A percentile compares a stretch with the other conserved stretches of the same genome.
phyloP scores from a whole-genome alignment of 2,329 filamentous ascomycete species.

The Arthrobotrys iridis region DNA sequence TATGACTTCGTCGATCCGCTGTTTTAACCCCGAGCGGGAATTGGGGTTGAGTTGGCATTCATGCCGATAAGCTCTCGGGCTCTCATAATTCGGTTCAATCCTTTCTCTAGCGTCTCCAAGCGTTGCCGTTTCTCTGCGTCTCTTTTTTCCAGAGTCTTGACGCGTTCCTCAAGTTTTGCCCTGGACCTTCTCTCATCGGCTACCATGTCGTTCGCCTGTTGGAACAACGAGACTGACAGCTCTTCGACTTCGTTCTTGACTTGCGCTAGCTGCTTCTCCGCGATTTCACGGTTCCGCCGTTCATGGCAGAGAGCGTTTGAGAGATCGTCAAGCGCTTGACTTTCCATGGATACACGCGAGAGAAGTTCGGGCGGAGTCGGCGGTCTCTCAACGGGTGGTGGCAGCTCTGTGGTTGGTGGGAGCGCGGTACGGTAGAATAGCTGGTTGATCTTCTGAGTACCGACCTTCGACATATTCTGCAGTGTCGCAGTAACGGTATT shows the following conservation, averaged over 20 bases:
- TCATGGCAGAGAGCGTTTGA: slow-evolving; percentile 66
- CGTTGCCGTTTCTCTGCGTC: slow-evolving; percentile 76
- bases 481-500: slow-evolving; percentile 56
- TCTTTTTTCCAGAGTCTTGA: slow-evolving; percentile 74
- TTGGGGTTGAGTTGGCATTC: neutral
- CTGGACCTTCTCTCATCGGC: slow-evolving; percentile 77
- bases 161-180: slow-evolving; percentile 75
- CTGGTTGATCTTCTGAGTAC: slow-evolving; percentile 24
- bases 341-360: slow-evolving; percentile 50
- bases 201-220: slow-evolving; percentile 89
- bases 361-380: slow-evolving; percentile 53
- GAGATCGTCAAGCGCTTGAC: slow-evolving; percentile 70
- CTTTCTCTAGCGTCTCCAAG: slow-evolving; percentile 76
- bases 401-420: slow-evolving; percentile 58
- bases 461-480: slow-evolving; percentile 41
- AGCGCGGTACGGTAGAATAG: slow-evolving; percentile 51
- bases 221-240: slow-evolving; percentile 77
- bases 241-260: slow-evolving; percentile 81
- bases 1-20: neutral
- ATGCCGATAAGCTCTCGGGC: slow-evolving; percentile 71
- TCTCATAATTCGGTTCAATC: slow-evolving; percentile 75
- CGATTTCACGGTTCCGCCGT: slow-evolving; percentile 72
- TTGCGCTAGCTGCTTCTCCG: slow-evolving; percentile 73
- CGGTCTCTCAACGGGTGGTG: slow-evolving; percentile 57
- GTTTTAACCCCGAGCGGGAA: neutral